phyloP scores from a whole-genome alignment of 306 rosid species.

The Neltuma alba region DNA sequence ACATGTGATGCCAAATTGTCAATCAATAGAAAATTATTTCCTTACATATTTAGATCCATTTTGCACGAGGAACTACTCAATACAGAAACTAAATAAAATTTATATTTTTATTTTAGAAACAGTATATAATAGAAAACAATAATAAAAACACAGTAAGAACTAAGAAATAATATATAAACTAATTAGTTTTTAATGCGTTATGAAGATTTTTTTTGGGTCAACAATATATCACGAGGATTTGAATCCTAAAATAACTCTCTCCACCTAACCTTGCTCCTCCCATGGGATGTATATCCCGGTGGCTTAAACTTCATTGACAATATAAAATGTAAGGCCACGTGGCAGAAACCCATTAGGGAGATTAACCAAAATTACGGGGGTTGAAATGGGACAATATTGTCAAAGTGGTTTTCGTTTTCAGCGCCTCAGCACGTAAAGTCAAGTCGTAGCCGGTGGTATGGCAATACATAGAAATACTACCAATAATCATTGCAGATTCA shows the following conservation, averaged over 20 bases:
- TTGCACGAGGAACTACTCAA: not conserved
- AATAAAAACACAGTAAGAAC: too few relatives aligned
- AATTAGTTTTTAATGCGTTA: not conserved
- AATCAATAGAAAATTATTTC: not conserved
- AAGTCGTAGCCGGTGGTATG: constrained; percentile 3
- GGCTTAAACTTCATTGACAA: too few relatives aligned
- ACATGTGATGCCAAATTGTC: not conserved
- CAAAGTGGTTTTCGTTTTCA: not conserved
- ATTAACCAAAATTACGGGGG: not conserved
- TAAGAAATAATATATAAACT: too few relatives aligned
- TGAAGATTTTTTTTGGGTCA: too few relatives aligned
- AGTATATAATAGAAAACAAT: too few relatives aligned
- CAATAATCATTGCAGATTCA: not conserved
- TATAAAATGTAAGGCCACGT: too few relatives aligned
- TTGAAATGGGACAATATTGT: not conserved
- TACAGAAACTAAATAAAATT: not conserved
- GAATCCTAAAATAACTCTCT: not conserved
- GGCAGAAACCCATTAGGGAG: not conserved
- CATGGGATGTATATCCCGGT: not conserved
- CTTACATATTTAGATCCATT: not conserved
- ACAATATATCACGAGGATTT: too few relatives aligned
- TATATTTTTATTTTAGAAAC: not conserved
- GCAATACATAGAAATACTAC: not conserved
- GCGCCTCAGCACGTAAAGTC: not conserved
- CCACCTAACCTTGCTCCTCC: not conserved